Base-by-base conservation (phyloP, 1,139 yeast species). In the Yamadazyma sp. region DNA sequence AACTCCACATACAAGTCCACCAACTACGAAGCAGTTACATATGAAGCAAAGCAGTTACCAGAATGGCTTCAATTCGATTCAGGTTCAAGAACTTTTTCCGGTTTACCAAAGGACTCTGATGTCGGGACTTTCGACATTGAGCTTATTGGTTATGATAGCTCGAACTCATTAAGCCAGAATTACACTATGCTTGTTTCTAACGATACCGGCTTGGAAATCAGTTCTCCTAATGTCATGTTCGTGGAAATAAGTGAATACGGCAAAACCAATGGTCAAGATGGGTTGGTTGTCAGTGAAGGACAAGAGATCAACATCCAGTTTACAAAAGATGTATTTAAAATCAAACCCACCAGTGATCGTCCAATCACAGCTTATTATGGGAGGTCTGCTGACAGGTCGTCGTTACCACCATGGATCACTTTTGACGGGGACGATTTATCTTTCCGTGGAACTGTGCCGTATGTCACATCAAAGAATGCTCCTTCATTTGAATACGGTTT, bases 391-490 rank as follows among this genome's bases (percentile, higher is more conserved):
- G 87, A 87, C 56, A 78, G 92, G 55, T 76, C 96, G 1, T 94
- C 98, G 1, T 71, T 92, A 38, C 98, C 99, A 18, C 82, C 78
- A 52, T 92, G 98, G 98, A 67, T 89, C 38, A 59, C 63, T 40
- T 92, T 90, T 55, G 79, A 86, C 54, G 57, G 81, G 8, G 64
- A 69, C 29, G 69, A 66, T 38, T 62, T 86, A 45, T 73, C 85
- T n/a, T 90, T 89, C 57, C 70, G 80, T 29, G 99, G 99, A 29
- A 81, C 82, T 1, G 92, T 96, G 0, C 99, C 99, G 3, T 67
- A 84, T 7, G 87, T 86, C 22, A 83, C 86, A 48, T 86, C 96
- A 2, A 72, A 76, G 10, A 82, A 86, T 51, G 98, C 98, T 1
- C 97, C 97, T 10, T 87, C 95, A 23, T 72, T 79, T 51, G 67